Evolutionary conservation across 2,329 filamentous ascomycete species (phyloP), one percentile per base, ranked within the genome.

Genomic region (Elsinoe arachidis): DNA sequence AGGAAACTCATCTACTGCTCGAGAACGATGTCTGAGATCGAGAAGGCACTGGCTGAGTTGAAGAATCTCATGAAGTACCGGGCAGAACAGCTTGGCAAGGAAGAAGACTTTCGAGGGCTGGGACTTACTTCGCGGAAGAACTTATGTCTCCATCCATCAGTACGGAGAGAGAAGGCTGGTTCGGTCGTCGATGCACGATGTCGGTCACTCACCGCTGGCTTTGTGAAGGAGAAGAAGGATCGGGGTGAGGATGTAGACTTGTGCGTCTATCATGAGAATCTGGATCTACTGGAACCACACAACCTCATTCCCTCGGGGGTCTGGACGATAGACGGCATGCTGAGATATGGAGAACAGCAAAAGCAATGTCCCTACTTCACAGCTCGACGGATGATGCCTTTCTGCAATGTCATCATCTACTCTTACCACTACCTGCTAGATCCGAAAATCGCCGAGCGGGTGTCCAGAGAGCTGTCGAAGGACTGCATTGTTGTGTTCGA

Each of bases 281-380:
- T 99, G 43, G 92, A 99, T 69, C 81, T 95, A 14, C 81, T 97
- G 23, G 95, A 99, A 68, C 89, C 93, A 2, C 90, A 96, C 70
- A 96, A 96, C 65, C 80, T 99, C 34, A 86, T 99, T 33, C 93
- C 93, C 0, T 89, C 93, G 19, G 93, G 93, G 5, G 90, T 99
- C 1, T 99, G 93, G 83, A 97, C 93, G 0, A 82, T 99, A 53
- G 93, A 99, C 64, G 89, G 85, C 12, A 81, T 99, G 49, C 74
- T 95, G 58, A 83, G 81, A 62, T 97, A 99, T 66, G 92, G 95
- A 55, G 92, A 99, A 72, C 80, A 96, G 66, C 85, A 96, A 62
- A 96, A 96, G 69, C 93, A 97, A 70, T 99, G 93, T 65, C 93
- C 93, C 0, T 99, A 99, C 70, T 99, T 99, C 66, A 96, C 92